phyloP scores from a whole-genome alignment of 768 basidiomycete genomes.

The Phanerodontia chrysosporium region DNA sequence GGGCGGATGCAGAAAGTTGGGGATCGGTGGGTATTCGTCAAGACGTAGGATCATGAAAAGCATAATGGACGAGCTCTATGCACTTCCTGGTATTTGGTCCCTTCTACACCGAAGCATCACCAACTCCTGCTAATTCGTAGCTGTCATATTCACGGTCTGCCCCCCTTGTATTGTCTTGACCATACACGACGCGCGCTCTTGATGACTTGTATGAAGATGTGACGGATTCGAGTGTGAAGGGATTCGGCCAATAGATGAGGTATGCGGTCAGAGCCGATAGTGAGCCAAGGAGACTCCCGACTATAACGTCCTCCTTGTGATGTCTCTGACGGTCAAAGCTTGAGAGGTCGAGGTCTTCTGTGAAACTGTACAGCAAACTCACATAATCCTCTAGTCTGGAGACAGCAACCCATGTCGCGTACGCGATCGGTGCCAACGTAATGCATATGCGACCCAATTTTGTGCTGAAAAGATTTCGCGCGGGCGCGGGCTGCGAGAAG shows the following conservation, averaged over 20 bases:
- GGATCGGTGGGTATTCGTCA: constrained; percentile 71
- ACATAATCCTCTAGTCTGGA: constrained; percentile 65
- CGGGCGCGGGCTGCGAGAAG: constrained; percentile 34
- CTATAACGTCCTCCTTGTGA: constrained; percentile 66
- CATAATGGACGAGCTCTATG: neutral
- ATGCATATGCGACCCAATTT: constrained; percentile 42
- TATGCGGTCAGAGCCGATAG: constrained; percentile 47
- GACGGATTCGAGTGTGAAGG: constrained; percentile 35
- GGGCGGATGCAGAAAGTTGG: constrained; percentile 63
- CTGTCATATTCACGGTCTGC: constrained; percentile 24
- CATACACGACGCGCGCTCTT: constrained; percentile 43
- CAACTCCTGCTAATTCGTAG: constrained; percentile 41
- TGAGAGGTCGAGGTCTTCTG: neutral
- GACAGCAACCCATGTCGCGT: constrained; percentile 58
- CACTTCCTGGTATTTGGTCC: neutral
- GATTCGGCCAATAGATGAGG: constrained; percentile 62
- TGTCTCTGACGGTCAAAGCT: constrained; percentile 42
- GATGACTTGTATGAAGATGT: neutral
- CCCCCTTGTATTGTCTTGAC: constrained; percentile 16
- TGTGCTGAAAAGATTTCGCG: constrained; percentile 39
- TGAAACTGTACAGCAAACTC: constrained; percentile 22
- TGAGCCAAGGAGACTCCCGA: constrained; percentile 56
- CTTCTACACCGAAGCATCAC: constrained; percentile 20
- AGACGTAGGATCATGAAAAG: constrained; percentile 16
- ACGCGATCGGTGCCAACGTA: constrained; percentile 50